Base-by-base conservation (phyloP, 306 rosid species). In the Pachyrhizus erosus region DNA sequence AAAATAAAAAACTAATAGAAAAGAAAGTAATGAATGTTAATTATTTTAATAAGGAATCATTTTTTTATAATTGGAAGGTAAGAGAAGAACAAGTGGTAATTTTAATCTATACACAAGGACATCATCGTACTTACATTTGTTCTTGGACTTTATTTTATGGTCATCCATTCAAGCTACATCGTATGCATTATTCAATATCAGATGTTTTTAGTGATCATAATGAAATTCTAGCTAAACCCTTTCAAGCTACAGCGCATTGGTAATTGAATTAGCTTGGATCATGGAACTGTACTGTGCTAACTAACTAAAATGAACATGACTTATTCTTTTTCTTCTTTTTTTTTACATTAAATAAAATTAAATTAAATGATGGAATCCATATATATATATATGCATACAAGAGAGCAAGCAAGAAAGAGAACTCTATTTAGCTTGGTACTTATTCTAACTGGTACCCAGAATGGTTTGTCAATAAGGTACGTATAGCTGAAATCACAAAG, bases 381-480 rank as follows among this genome's bases (percentile, higher is more conserved):
- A 26, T 12, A 37, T 37, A 71, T 74, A 26, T 12, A 37, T 37
- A 21, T 33, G 33, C 68, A 39, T 81, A 52, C 8, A 64, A 26
- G 60, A 45, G 9, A 40, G 0, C 1, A 39, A 39, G 43, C 2
- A 77, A 77, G 26, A 51, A 77, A 77, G 26, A 51, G 78, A 81
- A 80, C 18, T 26, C 67, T 31, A 72, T 71, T 29, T 37, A 54
- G 29, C 49, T 67, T 27, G 31, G 69, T 61, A 81, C 37, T 73
- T 78, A 46, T 46, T 65, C 74, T 46, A 21, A 83, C 72, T 75
- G 62, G 82, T 70, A 73, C 64, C 65, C 62, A 75, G 62, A 79
- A 40, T 12, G 46, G 29, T 55, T 68, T 52, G 6, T 54, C 58
- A 69, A 39, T 12, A 14, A 55, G 20, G 76, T 21, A 54, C 13